Evolutionary conservation across 225 moss, liverwort and hornwort genomes (phyloP).

Genomic region (Straminergon stramineum): DNA sequence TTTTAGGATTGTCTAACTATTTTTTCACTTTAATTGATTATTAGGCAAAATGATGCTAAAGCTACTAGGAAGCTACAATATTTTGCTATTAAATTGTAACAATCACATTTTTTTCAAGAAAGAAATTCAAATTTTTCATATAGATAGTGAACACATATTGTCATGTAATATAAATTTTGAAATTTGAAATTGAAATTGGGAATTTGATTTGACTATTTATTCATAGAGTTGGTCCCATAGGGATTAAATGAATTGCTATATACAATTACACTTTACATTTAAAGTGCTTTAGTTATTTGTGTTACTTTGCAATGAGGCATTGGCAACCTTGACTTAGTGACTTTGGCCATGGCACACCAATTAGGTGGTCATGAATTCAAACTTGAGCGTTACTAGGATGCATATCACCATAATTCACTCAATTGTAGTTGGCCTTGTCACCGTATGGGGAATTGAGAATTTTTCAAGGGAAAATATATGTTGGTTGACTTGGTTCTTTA

Average conservation of each 20-base stretch:
- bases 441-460: neutral
- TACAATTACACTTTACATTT: neutral
- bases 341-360: neutral
- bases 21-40: no score
- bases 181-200: no score
- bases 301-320: neutral
- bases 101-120: neutral
- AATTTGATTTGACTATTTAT: neutral
- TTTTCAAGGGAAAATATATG: neutral
- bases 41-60: no score
- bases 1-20: no score
- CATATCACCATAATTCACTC: neutral
- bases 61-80: no score
- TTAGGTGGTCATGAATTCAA: neutral
- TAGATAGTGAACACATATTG: no score
- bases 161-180: no score
- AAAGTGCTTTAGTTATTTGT: neutral
- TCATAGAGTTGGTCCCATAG: neutral
- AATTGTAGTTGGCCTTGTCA: neutral
- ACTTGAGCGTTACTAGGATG: rapidly evolving
- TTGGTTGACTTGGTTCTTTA: no score
- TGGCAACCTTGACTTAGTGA: no score
- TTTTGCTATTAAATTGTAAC: neutral
- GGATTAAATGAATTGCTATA: neutral
- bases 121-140: no score